Evolutionary conservation across 2,329 filamentous ascomycete species (phyloP), one percentile per base, ranked within the genome.

Genomic region (Akanthomyces lecanii): DNA sequence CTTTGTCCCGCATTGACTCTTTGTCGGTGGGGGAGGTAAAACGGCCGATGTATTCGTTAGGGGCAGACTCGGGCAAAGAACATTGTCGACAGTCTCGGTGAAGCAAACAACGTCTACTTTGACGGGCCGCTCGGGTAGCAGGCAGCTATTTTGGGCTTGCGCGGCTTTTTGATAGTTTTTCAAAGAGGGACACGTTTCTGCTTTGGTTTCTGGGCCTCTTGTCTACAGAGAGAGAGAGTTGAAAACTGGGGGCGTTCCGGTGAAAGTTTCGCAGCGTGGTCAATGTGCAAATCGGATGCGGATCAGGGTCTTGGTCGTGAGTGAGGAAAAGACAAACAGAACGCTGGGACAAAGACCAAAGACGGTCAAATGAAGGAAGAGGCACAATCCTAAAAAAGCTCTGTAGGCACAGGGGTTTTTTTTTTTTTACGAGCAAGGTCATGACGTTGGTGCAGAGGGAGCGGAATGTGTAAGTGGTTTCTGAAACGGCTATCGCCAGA

Each of bases 1-100:
- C 36, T 48, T 52, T 50, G 47, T 51, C 57, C 18, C 57, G 57
- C 57, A 60, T 60, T 60, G 47, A 48, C 44, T 50, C 47, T 30
- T 50, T 56, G 25, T 16, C 38, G 38, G 45, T 51, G 47, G 57
- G 40, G 33, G 14, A 16, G 21, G 33, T 36, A n/a, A 21, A 38
- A 21, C 18, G n/a, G 28, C 36, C 30, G 36, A 23, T 28, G 33
- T 10, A 7, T 11, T 28, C 2, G 38, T 40, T 21, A 5, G 12
- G 48, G 56, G 45, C 56, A 16, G 36, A 54, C 12, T 8, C 21
- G 7, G 16, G 52, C 52, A 4, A 28, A 42, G 23, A 16, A 3
- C n/a, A 10, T 42, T 25, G 7, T 54, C 30, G 14, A 40, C 21
- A 23, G 30, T 40, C 21, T 28, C 11, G 21, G 18, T 28, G 52